phyloP scores from a whole-genome alignment of 2,329 filamentous ascomycete genomes.

The Penicillium sp. region DNA sequence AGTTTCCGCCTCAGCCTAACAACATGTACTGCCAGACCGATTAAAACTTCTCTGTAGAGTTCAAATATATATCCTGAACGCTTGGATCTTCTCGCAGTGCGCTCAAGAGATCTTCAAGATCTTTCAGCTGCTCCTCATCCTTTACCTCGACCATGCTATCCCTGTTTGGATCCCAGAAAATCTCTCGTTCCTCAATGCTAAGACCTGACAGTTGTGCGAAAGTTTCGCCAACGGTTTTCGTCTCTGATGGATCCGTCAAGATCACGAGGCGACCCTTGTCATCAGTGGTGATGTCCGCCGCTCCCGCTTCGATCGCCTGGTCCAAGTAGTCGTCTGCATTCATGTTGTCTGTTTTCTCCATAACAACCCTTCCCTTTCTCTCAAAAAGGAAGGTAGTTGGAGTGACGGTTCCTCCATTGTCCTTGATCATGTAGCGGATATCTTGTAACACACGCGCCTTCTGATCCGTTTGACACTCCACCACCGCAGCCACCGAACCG shows the following conservation, averaged over 20 bases:
- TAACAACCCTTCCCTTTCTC: constrained; percentile 70
- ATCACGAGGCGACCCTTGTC: constrained; percentile 69
- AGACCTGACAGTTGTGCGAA: constrained; percentile 64
- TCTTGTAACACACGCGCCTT: constrained; percentile 72
- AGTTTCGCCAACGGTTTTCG: constrained; percentile 62
- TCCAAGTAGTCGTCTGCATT: constrained; percentile 73
- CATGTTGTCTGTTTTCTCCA: constrained; percentile 59
- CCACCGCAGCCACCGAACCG: constrained; percentile 69
- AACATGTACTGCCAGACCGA: background rate
- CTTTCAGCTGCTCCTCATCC: constrained; percentile 54
- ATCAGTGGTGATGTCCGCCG: constrained; percentile 56
- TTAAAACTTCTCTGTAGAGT: constrained; percentile 45
- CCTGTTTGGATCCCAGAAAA: constrained; percentile 80
- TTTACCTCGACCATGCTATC: constrained; percentile 70
- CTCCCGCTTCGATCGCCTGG: constrained; percentile 79
- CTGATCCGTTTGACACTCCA: constrained; percentile 84
- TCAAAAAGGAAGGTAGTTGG: constrained; percentile 83
- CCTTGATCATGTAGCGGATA: constrained; percentile 69
- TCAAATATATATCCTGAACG: constrained; percentile 77
- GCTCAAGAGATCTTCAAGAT: constrained; percentile 59
- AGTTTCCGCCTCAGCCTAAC: background rate
- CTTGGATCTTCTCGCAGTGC: constrained; percentile 63
- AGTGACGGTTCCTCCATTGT: constrained; percentile 65
- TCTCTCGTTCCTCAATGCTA: constrained; percentile 71
- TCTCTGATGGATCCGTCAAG: constrained; percentile 66